Conservation (phyloP, 2,329 filamentous ascomycete genomes). For the Beauveria pseudobassiana region DNA sequence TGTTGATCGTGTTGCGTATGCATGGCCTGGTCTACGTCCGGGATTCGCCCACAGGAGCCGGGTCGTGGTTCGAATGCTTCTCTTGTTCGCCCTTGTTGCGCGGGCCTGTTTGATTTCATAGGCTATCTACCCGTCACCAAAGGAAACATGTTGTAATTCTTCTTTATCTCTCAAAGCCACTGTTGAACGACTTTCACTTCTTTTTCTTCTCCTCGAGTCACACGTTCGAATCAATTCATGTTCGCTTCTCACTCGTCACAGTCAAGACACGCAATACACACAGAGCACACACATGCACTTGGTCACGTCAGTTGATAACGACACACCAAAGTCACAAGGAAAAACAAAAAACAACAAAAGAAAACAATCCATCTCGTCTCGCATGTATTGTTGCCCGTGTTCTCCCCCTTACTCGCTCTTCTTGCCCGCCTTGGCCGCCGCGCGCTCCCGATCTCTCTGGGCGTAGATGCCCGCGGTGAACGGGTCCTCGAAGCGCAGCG, state of each 20-base stretch:
- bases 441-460: constrained; percentile 62
- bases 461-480: constrained; percentile 92
- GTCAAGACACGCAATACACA: neutral
- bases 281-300: neutral
- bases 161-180: neutral
- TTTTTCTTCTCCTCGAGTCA: neutral
- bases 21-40: neutral
- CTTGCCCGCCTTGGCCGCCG: constrained; percentile 38
- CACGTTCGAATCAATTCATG: neutral
- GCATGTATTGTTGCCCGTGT: neutral
- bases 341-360: neutral
- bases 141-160: neutral
- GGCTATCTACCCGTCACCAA: neutral
- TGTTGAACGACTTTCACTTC: constrained; percentile 7
- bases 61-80: too few relatives aligned
- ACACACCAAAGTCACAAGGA: constrained; percentile 4
- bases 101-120: neutral
- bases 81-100: neutral
- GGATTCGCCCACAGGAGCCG: neutral
- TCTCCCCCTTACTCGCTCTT: constrained; percentile 38
- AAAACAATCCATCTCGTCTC: neutral
- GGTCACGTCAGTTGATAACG: constrained; percentile 10
- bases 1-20: neutral
- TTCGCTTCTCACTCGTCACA: neutral
- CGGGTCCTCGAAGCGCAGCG: constrained; percentile 82